Conservation (phyloP, 2,329 filamentous ascomycete species). For the Cordyceps fumosorosea region DNA sequence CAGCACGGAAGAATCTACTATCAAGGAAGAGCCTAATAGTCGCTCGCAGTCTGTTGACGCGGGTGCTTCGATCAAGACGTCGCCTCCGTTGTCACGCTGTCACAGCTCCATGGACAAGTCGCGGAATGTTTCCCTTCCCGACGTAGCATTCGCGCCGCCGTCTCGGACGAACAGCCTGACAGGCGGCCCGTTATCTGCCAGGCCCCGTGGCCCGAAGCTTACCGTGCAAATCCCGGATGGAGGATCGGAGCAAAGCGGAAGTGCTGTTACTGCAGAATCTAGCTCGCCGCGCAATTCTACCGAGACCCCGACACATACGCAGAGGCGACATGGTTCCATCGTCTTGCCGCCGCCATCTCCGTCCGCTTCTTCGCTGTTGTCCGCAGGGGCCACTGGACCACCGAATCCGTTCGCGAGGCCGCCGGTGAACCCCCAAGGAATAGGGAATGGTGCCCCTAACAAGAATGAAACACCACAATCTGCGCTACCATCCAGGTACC, state of each 20-base stretch:
- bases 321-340: constrained; percentile 50
- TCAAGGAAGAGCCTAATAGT: constrained; percentile 33
- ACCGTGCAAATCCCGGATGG: constrained; percentile 96
- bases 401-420: constrained; percentile 94
- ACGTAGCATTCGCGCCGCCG: constrained; percentile 61
- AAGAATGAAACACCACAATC: constrained; percentile 70
- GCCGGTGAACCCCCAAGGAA: constrained; percentile 50
- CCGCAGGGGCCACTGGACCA: constrained; percentile 84
- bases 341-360: constrained; percentile 91
- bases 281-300: constrained; percentile 54
- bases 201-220: constrained; percentile 71
- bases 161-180: constrained; percentile 73
- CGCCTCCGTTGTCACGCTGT: constrained; percentile 47
- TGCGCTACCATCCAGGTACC: constrained; percentile 83
- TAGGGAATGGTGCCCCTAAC: constrained; percentile 16
- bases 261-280: constrained; percentile 67
- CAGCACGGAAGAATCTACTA: constrained; percentile 43
- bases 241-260: constrained; percentile 67
- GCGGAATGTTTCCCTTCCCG: constrained; percentile 55
- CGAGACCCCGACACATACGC: constrained; percentile 49
- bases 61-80: constrained; percentile 44
- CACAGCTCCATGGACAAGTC: constrained; percentile 39
- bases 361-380: constrained; percentile 76
- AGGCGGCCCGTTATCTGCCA: constrained; percentile 43
- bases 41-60: constrained; percentile 62